Base-by-base conservation (phyloP, 495 filamentous ascomycete species). In the Penicillium lagena region DNA sequence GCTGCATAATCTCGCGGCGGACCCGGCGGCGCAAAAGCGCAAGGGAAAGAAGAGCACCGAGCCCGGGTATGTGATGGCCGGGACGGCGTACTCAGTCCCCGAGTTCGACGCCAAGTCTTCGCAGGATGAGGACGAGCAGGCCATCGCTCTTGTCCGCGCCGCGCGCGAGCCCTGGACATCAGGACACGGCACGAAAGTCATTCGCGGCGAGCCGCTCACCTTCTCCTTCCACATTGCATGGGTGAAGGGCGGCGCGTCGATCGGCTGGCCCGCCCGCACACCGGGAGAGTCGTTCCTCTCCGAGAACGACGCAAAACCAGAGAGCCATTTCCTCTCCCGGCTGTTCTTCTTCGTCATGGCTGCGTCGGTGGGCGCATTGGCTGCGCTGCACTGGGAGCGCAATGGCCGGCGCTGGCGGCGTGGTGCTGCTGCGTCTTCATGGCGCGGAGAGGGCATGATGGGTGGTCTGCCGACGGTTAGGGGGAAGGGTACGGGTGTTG, bases 201-300 rank as follows among this genome's bases (percentile, higher is more conserved):
- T 96, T 15, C 95, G 96, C 53, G 90, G 90, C 7, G 89, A 96
- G 56, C 80, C 83, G 17, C 67, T 98, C 22, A 81, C 89, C 1
- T 75, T 97, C 52, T 78, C 75, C 38, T 86, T 98, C 52, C 81
- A 77, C 43, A 82, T 97, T 31, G 73, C 86, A 30, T 98, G 93
- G 93, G 83, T 94, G 55, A 82, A 86, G 13, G 85, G 80, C 3
- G 82, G 86, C 9, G 69, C 58, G 29, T 59, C 71, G 8, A 62
- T 72, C 58, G 65, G 71, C 36, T 63, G 66, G 68, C 63, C 64
- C 30, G 59, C 52, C 30, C 47, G 62, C n/a, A 45, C 55, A 37
- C 40, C 37, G 12, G 43, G 32, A 9, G 49, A 50, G 65, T 70
- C 61, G 58, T 68, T 49, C 70, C 71, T 61, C 66, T 75, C 29